phyloP scores from a whole-genome alignment of 176 grass and related monocot species.

The Leersia perrieri region DNA sequence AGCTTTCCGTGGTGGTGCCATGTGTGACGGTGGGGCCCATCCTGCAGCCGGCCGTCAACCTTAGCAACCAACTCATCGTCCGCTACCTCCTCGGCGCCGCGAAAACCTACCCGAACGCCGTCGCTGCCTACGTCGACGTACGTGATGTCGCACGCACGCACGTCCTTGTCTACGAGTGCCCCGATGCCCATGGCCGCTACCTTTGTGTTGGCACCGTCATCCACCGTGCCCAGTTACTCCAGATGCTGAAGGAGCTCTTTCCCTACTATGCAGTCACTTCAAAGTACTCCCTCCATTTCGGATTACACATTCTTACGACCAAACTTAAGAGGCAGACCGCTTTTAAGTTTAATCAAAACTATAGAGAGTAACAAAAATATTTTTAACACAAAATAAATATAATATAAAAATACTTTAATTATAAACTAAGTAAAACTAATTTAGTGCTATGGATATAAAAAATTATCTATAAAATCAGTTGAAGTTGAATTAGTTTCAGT shows the following conservation, averaged over 20 bases:
- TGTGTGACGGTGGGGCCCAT: conserved; percentile 29
- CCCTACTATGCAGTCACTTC: conserved; percentile 34
- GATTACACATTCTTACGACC: too few species aligned
- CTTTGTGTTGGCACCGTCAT: conserved; percentile 48
- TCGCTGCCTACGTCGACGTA: conserved; percentile 53
- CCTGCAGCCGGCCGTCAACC: conserved; percentile 36
- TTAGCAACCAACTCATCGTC: conserved; percentile 29
- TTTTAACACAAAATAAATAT: too few species aligned
- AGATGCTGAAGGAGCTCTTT: conserved; percentile 24
- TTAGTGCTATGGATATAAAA: too few species aligned
- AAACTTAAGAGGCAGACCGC: too few species aligned
- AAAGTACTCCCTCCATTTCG: conserved; percentile 5
- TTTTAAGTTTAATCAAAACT: too few species aligned
- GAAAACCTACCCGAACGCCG: conserved; percentile 37
- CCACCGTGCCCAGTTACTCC: conserved; percentile 21
- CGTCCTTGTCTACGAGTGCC: conserved; percentile 42
- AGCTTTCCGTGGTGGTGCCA: conserved; percentile 48
- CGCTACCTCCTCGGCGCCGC: conserved; percentile 41
- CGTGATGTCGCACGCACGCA: conserved; percentile 40
- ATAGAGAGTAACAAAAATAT: too few species aligned
- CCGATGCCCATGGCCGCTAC: conserved; percentile 26
- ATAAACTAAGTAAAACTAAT: too few species aligned
- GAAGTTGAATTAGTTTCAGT: too few species aligned
- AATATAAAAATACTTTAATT: too few species aligned
- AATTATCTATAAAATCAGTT: too few species aligned